phyloP scores from a whole-genome alignment of 2,329 filamentous ascomycete species.

The Fragosphaeria purpurea region DNA sequence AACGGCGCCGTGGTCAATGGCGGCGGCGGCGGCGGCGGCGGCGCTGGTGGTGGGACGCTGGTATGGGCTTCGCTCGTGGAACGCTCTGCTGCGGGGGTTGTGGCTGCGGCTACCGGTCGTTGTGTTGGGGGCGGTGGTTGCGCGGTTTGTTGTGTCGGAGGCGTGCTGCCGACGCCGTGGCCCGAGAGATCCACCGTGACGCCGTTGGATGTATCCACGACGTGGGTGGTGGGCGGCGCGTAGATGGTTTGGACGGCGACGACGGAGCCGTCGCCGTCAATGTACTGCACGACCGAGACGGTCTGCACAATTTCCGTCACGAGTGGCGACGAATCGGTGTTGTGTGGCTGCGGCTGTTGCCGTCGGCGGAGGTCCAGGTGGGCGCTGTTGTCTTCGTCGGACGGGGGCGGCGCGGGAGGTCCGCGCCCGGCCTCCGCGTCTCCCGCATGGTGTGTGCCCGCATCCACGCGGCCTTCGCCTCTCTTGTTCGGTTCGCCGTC shows the following conservation, averaged over 20 bases:
- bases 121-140: background rate
- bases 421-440: too few relatives aligned
- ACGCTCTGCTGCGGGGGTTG: background rate
- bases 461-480: background rate
- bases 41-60: background rate
- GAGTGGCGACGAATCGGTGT: constrained; percentile 18
- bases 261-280: constrained; percentile 37
- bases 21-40: too few relatives aligned
- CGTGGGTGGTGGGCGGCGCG: constrained; percentile 26
- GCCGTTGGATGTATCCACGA: background rate
- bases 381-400: background rate
- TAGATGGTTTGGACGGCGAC: constrained; percentile 34
- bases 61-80: background rate
- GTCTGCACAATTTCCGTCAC: constrained; percentile 43
- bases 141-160: background rate
- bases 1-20: constrained; percentile 3
- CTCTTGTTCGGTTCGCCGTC: background rate
- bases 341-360: constrained; percentile 4
- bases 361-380: constrained; percentile 18
- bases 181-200: background rate
- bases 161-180: too few relatives aligned
- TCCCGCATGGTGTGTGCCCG: background rate
- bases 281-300: constrained; percentile 42
- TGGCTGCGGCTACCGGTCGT: background rate
- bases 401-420: too few relatives aligned